Evolutionary conservation across 441 rosid genomes (phyloP).

Genomic region (Arabidopsis lyrata): DNA sequence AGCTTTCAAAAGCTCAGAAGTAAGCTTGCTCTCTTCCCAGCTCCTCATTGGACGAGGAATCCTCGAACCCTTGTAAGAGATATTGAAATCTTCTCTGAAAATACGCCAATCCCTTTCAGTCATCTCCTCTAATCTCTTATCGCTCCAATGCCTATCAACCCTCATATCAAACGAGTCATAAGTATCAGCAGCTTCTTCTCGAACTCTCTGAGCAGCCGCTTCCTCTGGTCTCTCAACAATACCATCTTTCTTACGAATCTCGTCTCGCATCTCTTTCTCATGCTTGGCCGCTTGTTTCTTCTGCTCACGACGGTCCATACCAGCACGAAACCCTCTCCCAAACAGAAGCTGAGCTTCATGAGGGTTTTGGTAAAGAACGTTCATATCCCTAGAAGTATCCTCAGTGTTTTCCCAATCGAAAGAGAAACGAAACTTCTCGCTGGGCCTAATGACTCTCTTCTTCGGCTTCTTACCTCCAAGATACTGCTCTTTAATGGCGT

Average conservation of each 20-base stretch:
- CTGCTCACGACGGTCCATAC: slow-evolving; percentile 95
- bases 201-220: slow-evolving; percentile 71
- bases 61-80: slow-evolving; percentile 91
- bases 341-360: slow-evolving; percentile 90
- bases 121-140: slow-evolving; percentile 92
- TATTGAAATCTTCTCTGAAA: slow-evolving; percentile 90
- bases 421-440: slow-evolving; percentile 94
- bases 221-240: slow-evolving; percentile 89
- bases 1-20: slow-evolving; percentile 72
- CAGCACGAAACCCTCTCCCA: slow-evolving; percentile 91
- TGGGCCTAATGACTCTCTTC: slow-evolving; percentile 91
- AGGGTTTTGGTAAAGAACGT: slow-evolving; percentile 80
- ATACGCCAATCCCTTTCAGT: slow-evolving; percentile 95
- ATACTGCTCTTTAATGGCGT: slow-evolving; percentile 85
- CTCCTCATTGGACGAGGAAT: slow-evolving; percentile 92
- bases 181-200: slow-evolving; percentile 80
- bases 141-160: slow-evolving; percentile 93
- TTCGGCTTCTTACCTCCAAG: slow-evolving; percentile 91
- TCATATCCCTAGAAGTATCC: slow-evolving; percentile 90
- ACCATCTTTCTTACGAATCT: slow-evolving; percentile 81
- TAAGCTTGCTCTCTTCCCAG: slow-evolving; percentile 89
- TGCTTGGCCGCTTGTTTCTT: slow-evolving; percentile 88
- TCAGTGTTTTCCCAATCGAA: slow-evolving; percentile 96
- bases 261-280: slow-evolving; percentile 87
- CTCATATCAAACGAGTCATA: slow-evolving; percentile 95